phyloP scores from a whole-genome alignment of 305 asterid genomes.

The Solanum chacoense region DNA sequence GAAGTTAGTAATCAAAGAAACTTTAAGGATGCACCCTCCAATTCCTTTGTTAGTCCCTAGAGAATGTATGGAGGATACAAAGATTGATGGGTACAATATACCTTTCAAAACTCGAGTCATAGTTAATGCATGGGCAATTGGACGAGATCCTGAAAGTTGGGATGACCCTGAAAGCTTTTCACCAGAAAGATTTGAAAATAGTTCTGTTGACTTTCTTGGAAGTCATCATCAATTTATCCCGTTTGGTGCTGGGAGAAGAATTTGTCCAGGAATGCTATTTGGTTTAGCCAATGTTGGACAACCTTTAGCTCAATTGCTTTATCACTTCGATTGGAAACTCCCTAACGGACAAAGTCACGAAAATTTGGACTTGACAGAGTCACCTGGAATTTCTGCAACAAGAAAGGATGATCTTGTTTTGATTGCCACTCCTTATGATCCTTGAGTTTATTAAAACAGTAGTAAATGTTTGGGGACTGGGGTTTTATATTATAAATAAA shows the following conservation, averaged over 20 bases:
- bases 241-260: conserved; percentile 12
- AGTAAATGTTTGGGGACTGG: background rate
- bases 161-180: conserved; percentile 1
- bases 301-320: conserved; percentile 7
- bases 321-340: conserved; percentile 15
- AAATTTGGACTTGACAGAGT: conserved; percentile 11
- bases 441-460: background rate
- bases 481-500: background rate
- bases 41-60: conserved; percentile 12
- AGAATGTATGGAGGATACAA: background rate
- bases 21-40: conserved; percentile 16
- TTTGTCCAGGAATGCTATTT: conserved; percentile 12
- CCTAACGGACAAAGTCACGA: background rate
- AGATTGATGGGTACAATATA: conserved; percentile 2
- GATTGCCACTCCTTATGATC: background rate
- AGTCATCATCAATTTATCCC: conserved; percentile 6
- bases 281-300: conserved; percentile 4
- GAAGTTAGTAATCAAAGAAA: conserved; percentile 14
- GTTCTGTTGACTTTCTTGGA: background rate
- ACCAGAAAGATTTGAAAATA: conserved; percentile 11
- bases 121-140: conserved; percentile 15
- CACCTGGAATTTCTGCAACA: conserved; percentile 4
- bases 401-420: conserved; percentile 9
- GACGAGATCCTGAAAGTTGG: conserved; percentile 9
- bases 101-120: conserved; percentile 9